These are phyloP conservation scores for Trifolium pratense DNA, from an alignment of 306 rosid genomes.

Conservation along the genomic window DNA sequence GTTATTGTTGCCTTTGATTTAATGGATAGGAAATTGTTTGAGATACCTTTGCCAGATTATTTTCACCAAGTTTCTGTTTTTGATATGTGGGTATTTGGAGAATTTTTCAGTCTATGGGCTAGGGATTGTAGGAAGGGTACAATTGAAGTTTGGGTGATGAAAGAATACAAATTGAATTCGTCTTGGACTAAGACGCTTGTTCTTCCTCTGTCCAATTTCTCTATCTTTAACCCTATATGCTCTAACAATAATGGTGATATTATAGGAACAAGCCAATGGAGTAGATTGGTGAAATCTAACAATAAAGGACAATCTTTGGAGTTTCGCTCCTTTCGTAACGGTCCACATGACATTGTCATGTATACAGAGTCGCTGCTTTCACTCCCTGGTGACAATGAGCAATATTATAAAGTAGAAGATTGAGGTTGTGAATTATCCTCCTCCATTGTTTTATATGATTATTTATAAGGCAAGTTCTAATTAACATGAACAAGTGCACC, in stretches of 20 bases:
- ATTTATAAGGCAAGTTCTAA: too few relatives aligned
- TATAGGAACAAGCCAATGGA: background rate
- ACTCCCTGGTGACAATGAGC: background rate
- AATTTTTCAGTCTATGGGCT: too few relatives aligned
- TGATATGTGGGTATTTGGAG: background rate
- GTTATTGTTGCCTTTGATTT: too few relatives aligned
- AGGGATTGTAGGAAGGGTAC: rapidly evolving
- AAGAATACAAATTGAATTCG: background rate
- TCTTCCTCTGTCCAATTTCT: too few relatives aligned
- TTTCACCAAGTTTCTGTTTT: too few relatives aligned
- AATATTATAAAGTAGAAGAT: background rate
- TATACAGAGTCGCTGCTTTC: background rate
- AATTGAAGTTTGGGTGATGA: background rate
- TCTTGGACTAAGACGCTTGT: background rate
- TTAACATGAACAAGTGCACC: too few relatives aligned
- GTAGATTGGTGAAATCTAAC: background rate
- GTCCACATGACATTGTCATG: background rate
- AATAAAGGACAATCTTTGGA: background rate
- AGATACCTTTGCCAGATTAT: background rate
- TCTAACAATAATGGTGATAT: too few relatives aligned
- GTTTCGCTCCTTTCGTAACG: too few relatives aligned
- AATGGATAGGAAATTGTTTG: background rate
- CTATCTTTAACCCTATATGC: too few relatives aligned
- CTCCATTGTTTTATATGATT: background rate
- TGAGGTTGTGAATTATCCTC: background rate